Conservation (phyloP, 805 yeast species). For the Zygoascus tannicola region DNA sequence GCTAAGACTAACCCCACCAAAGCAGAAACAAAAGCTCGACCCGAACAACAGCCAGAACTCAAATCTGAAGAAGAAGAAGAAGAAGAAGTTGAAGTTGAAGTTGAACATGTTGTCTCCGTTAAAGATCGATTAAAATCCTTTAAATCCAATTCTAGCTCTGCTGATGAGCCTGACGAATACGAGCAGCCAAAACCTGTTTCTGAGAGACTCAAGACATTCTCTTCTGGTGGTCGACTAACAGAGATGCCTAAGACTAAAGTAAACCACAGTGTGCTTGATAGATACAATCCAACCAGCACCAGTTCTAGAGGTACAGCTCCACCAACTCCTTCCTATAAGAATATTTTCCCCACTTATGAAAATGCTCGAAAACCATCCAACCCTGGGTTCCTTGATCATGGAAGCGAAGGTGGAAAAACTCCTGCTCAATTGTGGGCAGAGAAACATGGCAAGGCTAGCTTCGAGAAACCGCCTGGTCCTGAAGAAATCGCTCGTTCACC, state of each 20-base stretch:
- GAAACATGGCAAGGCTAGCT: slow-evolving; percentile 51
- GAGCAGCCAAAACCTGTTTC: slow-evolving; percentile 20
- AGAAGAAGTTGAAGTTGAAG: slow-evolving; percentile 17
- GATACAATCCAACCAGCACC: slow-evolving; percentile 20
- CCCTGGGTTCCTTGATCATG: slow-evolving; percentile 43
- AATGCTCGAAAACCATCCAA: slow-evolving; percentile 25
- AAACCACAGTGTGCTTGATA: slow-evolving; percentile 18
- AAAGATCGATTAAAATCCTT: slow-evolving; percentile 21
- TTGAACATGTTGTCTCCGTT: slow-evolving; percentile 12
- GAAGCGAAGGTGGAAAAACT: slow-evolving; percentile 66
- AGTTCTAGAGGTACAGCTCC: slow-evolving; percentile 31
- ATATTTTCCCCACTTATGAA: background rate
- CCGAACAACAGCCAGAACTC: slow-evolving; percentile 5
- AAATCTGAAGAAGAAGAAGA: slow-evolving; percentile 4
- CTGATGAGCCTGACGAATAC: slow-evolving; percentile 13
- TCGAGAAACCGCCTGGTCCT: slow-evolving; percentile 21
- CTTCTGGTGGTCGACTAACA: slow-evolving; percentile 43
- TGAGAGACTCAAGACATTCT: slow-evolving; percentile 28
- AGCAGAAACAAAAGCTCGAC: slow-evolving; percentile 8
- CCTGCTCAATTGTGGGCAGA: slow-evolving; percentile 97
- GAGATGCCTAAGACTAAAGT: slow-evolving; percentile 58
- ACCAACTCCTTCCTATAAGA: slow-evolving; percentile 15
- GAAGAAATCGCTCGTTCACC: slow-evolving; percentile 19
- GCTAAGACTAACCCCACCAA: slow-evolving; percentile 9
- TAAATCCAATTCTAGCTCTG: background rate